Conservation (phyloP, 345 rosid species). For the Lagerstroemia speciosa region DNA sequence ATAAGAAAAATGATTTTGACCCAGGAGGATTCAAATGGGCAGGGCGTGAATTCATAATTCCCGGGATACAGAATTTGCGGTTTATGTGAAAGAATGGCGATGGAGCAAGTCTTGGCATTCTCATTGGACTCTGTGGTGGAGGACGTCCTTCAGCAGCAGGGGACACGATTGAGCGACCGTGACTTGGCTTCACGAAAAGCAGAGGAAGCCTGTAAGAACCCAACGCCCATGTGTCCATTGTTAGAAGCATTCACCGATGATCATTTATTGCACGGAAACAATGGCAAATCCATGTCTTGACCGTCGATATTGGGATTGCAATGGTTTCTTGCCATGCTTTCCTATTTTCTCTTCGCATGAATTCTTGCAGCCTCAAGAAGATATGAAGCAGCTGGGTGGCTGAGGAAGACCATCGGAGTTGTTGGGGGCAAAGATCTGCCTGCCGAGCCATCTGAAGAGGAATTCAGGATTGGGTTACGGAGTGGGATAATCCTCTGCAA, state of each 20-base stretch:
- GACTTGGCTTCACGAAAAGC: conserved; percentile 37
- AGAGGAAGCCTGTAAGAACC: conserved; percentile 63
- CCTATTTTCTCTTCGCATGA: not conserved
- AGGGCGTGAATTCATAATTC: not conserved
- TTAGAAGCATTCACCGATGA: not conserved
- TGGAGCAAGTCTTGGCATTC: conserved; percentile 28
- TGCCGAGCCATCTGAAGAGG: conserved; percentile 83
- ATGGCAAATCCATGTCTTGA: not conserved
- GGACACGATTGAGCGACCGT: conserved; percentile 26
- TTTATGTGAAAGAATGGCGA: conserved; percentile 27
- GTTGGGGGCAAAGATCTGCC: conserved; percentile 77
- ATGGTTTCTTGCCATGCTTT: not conserved
- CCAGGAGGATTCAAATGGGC: not conserved
- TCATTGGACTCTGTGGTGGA: conserved; percentile 63
- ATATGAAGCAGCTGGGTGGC: conserved; percentile 84
- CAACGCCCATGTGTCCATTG: not conserved
- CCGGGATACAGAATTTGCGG: conserved; percentile 2
- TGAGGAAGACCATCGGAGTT: conserved; percentile 66
- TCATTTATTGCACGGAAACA: not conserved
- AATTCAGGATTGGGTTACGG: conserved; percentile 78
- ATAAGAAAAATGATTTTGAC: too few species aligned
- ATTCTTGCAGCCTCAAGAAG: conserved; percentile 50
- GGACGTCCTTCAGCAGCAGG: conserved; percentile 65
- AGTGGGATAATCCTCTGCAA: conserved; percentile 87
- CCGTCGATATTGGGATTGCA: not conserved